Percentiles rank a stretch among this genome's conserved stretches.
Conservation (phyloP, 1,284 basidiomycete genomes). For the Apiotrichum porosum region DNA sequence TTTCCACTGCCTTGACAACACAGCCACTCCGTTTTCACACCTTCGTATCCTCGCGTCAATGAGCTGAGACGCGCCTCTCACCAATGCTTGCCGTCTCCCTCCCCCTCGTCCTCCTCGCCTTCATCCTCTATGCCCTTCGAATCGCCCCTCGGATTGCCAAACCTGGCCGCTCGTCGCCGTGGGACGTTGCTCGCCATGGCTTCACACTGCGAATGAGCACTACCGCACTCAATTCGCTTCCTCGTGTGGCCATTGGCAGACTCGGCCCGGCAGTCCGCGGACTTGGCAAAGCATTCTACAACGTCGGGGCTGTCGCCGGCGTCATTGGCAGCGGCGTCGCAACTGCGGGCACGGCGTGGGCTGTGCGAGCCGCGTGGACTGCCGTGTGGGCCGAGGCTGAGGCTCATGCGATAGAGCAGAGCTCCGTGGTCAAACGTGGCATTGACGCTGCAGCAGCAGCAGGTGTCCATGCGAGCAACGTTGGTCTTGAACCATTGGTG, state of each 20-base stretch:
- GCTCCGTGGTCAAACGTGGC: too few species aligned
- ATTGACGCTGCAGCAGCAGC: too few species aligned
- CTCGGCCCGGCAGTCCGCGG: not conserved
- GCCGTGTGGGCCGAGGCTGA: slow-evolving; percentile 15
- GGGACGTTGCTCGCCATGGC: slow-evolving; percentile 18
- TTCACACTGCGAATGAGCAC: slow-evolving; percentile 23
- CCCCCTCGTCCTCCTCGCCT: slow-evolving; percentile 18
- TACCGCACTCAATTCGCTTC: slow-evolving; percentile 22
- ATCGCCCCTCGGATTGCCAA: slow-evolving; percentile 4
- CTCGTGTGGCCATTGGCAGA: not conserved
- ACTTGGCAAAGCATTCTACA: slow-evolving; percentile 7
- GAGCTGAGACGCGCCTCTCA: not conserved
- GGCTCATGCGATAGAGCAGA: too few species aligned
- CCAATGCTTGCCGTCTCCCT: slow-evolving; percentile 26
- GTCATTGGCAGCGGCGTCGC: slow-evolving; percentile 5
- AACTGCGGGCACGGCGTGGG: slow-evolving; percentile 10
- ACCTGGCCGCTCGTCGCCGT: slow-evolving; percentile 6
- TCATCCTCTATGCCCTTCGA: slow-evolving; percentile 16
- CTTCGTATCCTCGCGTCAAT: too few species aligned
- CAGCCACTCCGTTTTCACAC: too few species aligned
- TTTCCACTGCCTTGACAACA: too few species aligned
- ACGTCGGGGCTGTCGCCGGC: slow-evolving; percentile 8
- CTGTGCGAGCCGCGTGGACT: slow-evolving; percentile 15
- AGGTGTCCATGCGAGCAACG: slow-evolving; percentile 3
- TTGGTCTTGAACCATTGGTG: slow-evolving; percentile 34